Percentiles rank a stretch among this genome's conserved stretches.
Conservation (phyloP, 768 basidiomycete genomes). For the Pleurotus citrinopileatus region DNA sequence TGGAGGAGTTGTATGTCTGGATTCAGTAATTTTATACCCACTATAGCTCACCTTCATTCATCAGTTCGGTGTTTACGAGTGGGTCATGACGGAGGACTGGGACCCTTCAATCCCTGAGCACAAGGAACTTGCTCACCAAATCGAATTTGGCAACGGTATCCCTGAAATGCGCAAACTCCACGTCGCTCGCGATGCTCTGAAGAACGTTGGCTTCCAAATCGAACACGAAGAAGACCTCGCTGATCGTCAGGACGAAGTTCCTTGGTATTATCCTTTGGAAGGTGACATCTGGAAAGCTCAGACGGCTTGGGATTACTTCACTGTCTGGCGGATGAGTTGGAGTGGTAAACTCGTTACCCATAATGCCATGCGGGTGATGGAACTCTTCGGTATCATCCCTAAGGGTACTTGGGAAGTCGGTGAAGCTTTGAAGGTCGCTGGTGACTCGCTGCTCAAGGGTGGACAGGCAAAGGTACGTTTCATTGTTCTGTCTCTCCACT, state of each 20-base stretch:
- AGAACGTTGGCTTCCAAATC: slow-evolving; percentile 82
- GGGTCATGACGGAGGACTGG: slow-evolving; percentile 97
- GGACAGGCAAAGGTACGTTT: slow-evolving; percentile 77
- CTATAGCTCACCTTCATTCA: neutral
- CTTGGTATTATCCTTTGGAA: slow-evolving; percentile 98
- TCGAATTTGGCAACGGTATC: slow-evolving; percentile 96
- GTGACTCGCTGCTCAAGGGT: slow-evolving; percentile 72
- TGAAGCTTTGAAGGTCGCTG: slow-evolving; percentile 85
- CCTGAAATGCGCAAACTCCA: slow-evolving; percentile 89
- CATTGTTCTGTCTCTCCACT: neutral
- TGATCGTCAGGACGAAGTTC: slow-evolving; percentile 68
- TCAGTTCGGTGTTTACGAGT: slow-evolving; percentile 97
- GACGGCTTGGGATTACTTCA: slow-evolving; percentile 88
- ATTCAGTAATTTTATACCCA: neutral
- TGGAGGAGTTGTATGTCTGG: slow-evolving; percentile 80
- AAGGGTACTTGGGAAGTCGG: slow-evolving; percentile 92
- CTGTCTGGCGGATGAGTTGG: slow-evolving; percentile 88
- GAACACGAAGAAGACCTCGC: slow-evolving; percentile 95
- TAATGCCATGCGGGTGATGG: slow-evolving; percentile 71
- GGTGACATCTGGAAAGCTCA: slow-evolving; percentile 92
- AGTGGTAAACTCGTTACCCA: slow-evolving; percentile 84
- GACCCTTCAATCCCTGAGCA: slow-evolving; percentile 83
- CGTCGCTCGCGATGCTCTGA: slow-evolving; percentile 71
- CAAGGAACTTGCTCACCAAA: slow-evolving; percentile 86
- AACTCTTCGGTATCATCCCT: slow-evolving; percentile 77